Evolutionary conservation across 257 asterid genomes (phyloP).

Genomic region (Phtheirospermum japonicum): DNA sequence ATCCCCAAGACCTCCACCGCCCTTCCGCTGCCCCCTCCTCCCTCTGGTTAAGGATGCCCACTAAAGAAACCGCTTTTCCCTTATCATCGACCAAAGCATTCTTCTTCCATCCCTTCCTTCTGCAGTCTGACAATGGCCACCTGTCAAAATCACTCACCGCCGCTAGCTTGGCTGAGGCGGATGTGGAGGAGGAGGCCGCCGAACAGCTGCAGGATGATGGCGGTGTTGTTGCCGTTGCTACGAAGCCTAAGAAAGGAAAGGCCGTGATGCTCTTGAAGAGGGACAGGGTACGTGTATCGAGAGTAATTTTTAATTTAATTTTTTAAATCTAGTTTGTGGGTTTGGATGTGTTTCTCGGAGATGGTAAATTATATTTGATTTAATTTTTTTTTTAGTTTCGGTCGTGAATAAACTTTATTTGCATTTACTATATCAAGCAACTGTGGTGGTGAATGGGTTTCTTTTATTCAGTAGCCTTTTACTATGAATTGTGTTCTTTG

Average conservation of each 20-base stretch:
- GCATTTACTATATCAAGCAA: conserved; percentile 2
- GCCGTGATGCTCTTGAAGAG: conserved; percentile 84
- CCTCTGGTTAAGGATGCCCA: conserved; percentile 32
- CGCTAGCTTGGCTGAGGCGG: conserved; percentile 52
- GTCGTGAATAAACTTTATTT: not conserved
- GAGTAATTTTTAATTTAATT: not conserved
- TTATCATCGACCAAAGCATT: conserved; percentile 21
- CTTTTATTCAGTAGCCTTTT: not conserved
- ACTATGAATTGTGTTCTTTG: too few species aligned
- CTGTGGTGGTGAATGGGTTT: conserved; percentile 29
- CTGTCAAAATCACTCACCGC: conserved; percentile 42
- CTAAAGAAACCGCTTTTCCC: conserved; percentile 27
- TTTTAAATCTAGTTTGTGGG: not conserved
- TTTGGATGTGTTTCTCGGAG: not conserved
- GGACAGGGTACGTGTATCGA: conserved; percentile 59
- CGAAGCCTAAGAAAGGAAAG: conserved; percentile 87
- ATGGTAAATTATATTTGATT: conserved; percentile 18
- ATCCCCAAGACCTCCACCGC: conserved; percentile 35
- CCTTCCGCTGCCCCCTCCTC: conserved; percentile 24
- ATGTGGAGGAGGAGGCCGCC: conserved; percentile 43
- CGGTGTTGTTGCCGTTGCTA: conserved; percentile 43
- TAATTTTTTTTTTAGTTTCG: not conserved
- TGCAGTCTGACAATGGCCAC: conserved; percentile 43
- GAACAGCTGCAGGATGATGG: conserved; percentile 38
- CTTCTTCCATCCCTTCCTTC: conserved; percentile 33